A percentile compares a stretch with the other conserved stretches of the same genome.
Conservation (phyloP, 2,329 filamentous ascomycete species). For the Nigrograna mackinnonii region DNA sequence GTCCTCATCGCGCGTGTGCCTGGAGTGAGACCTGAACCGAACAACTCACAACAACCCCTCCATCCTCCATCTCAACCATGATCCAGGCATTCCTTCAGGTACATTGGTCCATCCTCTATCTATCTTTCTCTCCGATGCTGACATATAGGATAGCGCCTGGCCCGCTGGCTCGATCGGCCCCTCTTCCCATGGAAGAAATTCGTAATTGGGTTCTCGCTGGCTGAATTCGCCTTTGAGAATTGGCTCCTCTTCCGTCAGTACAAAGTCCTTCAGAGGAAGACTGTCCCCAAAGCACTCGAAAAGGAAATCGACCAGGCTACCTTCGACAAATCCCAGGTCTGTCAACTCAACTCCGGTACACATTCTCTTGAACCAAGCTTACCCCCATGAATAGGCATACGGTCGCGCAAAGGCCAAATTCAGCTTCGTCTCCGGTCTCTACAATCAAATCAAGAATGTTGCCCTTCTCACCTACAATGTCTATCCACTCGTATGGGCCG, state of each 20-base stretch:
- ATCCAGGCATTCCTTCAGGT: conserved; percentile 42
- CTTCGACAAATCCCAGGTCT: conserved; percentile 87
- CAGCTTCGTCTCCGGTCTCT: conserved; percentile 78
- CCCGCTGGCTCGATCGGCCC: conserved; percentile 84
- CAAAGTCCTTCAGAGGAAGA: conserved; percentile 76
- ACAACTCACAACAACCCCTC: no score
- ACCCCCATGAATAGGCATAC: conserved; percentile 64
- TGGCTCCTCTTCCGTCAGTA: conserved; percentile 92
- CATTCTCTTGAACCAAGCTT: conserved; percentile 16
- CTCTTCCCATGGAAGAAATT: conserved; percentile 97
- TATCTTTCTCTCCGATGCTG: background rate
- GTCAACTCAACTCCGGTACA: conserved; percentile 5
- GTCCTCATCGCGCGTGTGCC: conserved; percentile 12
- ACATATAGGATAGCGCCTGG: conserved; percentile 60
- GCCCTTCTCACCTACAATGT: conserved; percentile 89
- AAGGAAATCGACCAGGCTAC: conserved; percentile 87
- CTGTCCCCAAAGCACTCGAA: conserved; percentile 82
- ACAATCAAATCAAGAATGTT: conserved; percentile 84
- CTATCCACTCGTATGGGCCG: conserved; percentile 85
- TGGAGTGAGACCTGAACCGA: no score
- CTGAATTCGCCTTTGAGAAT: conserved; percentile 87
- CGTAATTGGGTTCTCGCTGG: conserved; percentile 90
- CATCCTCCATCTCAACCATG: no score
- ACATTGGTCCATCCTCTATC: background rate
- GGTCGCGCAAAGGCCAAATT: conserved; percentile 95